A percentile compares a stretch with the other conserved stretches of the same genome.
These are phyloP conservation scores for Rachicladosporium sp. DNA, from an alignment of 2,329 filamentous ascomycete species.

Conservation along the genomic window DNA sequence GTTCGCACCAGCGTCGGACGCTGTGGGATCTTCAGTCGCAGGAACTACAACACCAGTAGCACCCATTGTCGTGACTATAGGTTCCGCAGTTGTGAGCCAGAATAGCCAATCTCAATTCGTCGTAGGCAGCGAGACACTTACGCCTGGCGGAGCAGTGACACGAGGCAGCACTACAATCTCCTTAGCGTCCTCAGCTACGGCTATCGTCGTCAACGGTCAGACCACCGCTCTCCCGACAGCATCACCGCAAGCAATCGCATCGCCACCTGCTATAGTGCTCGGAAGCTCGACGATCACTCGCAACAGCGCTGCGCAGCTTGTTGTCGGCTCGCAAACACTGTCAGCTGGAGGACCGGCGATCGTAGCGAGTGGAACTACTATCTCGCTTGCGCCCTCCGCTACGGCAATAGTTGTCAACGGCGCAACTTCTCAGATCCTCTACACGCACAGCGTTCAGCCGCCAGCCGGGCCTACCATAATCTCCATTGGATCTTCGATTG, in stretches of 20 bases:
- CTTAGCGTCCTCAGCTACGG: constrained; percentile 27
- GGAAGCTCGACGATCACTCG: constrained; percentile 18
- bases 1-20: too few relatives aligned
- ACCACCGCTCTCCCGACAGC: constrained; percentile 20
- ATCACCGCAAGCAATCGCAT: constrained; percentile 5
- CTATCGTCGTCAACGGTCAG: constrained; percentile 28
- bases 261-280: constrained; percentile 9
- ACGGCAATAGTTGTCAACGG: constrained; percentile 29
- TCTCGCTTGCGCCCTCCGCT: constrained; percentile 29
- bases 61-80: constrained; percentile 23
- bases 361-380: constrained; percentile 26
- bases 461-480: constrained; percentile 22
- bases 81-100: constrained; percentile 27
- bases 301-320: constrained; percentile 8
- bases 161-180: constrained; percentile 28
- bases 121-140: constrained; percentile 23
- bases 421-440: constrained; percentile 16
- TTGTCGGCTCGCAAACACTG: constrained; percentile 18
- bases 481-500: constrained; percentile 27
- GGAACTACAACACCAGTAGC: too few relatives aligned
- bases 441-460: constrained; percentile 2
- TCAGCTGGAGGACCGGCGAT: constrained; percentile 27
- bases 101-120: constrained; percentile 37
- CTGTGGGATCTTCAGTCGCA: too few relatives aligned
- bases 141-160: constrained; percentile 26